These are phyloP conservation scores for Penicillium longicatenatum DNA, from an alignment of 495 filamentous ascomycete genomes.

Conservation along the genomic window DNA sequence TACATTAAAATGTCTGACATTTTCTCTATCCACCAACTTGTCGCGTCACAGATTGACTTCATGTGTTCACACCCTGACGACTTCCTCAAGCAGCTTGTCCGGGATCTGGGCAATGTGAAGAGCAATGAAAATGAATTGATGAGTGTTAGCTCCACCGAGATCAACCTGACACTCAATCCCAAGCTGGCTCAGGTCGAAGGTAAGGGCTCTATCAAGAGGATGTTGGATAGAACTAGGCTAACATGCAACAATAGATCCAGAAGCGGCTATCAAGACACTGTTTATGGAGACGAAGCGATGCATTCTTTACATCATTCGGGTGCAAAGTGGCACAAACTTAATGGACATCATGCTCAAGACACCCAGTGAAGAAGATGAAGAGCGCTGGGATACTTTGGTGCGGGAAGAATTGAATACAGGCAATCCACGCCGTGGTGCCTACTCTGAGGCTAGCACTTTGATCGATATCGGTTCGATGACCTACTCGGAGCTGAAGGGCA, in stretches of 20 bases:
- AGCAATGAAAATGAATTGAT: constrained; percentile 92
- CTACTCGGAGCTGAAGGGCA: constrained; percentile 90
- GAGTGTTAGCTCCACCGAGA: constrained; percentile 84
- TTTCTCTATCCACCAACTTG: constrained; percentile 90
- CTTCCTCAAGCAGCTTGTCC: constrained; percentile 84
- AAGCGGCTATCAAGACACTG: constrained; percentile 84
- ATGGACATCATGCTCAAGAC: constrained; percentile 94
- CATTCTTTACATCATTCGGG: constrained; percentile 95
- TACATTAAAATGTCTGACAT: constrained; percentile 99
- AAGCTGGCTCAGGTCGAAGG: constrained; percentile 86
- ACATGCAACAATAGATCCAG: constrained; percentile 61
- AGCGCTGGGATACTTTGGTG: constrained; percentile 80
- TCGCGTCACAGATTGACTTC: constrained; percentile 72
- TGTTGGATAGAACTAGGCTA: constrained; percentile 1
- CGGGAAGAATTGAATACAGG: constrained; percentile 76
- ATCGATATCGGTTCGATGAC: constrained; percentile 87
- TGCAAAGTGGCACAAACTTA: constrained; percentile 88
- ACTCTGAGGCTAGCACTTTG: constrained; percentile 84
- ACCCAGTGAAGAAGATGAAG: constrained; percentile 82
- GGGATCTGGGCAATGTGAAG: constrained; percentile 92
- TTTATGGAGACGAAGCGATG: constrained; percentile 99
- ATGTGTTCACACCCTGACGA: constrained; percentile 83
- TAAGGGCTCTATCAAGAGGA: constrained; percentile 26
- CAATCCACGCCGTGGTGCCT: constrained; percentile 75
- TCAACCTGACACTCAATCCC: constrained; percentile 86